These are phyloP conservation scores for Papiliotrema flavescens DNA, from an alignment of 1,284 basidiomycete genomes.

Conservation along the genomic window DNA sequence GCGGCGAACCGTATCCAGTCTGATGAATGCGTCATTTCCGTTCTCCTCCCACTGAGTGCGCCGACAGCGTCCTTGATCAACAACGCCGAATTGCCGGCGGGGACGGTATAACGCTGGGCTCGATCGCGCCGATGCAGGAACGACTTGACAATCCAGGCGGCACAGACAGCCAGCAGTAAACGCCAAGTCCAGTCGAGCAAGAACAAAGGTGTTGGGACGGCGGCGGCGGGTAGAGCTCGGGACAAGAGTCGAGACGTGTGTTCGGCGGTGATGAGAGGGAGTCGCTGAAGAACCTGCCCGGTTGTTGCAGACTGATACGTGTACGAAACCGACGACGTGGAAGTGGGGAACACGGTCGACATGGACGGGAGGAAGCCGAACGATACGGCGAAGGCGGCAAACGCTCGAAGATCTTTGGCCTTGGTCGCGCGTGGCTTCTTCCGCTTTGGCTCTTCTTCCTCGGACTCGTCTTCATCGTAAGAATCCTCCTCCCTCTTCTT, in stretches of 20 bases:
- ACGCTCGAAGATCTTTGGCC: constrained; percentile 31
- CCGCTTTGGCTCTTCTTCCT: constrained; percentile 18
- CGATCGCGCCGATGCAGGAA: constrained; percentile 17
- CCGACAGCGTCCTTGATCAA: constrained; percentile 19
- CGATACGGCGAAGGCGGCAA: constrained; percentile 44
- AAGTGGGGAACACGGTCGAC: constrained; percentile 20
- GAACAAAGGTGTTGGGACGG: constrained; percentile 27
- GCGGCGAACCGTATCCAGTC: constrained; percentile 31
- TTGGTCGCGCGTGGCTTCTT: constrained; percentile 10
- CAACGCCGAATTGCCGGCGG: constrained; percentile 11
- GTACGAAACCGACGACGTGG: neutral
- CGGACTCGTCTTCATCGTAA: constrained; percentile 17
- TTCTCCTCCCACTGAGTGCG: constrained; percentile 4
- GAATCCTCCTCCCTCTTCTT: constrained; percentile 7
- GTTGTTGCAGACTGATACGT: constrained; percentile 9
- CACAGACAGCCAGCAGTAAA: constrained; percentile 29
- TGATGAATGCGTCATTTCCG: constrained; percentile 4
- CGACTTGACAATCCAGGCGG: constrained; percentile 29
- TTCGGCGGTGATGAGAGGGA: constrained; percentile 43
- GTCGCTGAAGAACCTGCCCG: constrained; percentile 28
- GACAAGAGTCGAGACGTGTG: constrained; percentile 37
- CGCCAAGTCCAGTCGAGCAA: constrained; percentile 42
- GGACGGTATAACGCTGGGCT: constrained; percentile 15
- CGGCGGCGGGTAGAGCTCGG: constrained; percentile 20
- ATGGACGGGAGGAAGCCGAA: constrained; percentile 42